phyloP scores from a whole-genome alignment of 2,329 filamentous ascomycete genomes.

The Plectosphaerella cucumerina region DNA sequence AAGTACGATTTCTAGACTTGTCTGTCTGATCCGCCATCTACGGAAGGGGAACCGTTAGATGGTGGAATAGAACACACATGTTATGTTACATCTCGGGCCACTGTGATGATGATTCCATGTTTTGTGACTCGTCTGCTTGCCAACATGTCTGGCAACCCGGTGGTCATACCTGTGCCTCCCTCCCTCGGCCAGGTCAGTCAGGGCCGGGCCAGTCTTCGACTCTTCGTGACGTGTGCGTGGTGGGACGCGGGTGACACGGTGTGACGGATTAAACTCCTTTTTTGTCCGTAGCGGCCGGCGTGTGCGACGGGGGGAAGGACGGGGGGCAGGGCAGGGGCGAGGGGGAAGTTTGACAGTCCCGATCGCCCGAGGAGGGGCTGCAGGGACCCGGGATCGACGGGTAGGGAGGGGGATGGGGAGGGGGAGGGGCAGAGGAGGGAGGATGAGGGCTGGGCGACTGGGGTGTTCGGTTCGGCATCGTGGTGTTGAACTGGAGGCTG shows the following conservation, averaged over 20 bases:
- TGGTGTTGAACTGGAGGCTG: too few species aligned
- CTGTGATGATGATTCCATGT: background rate
- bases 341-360: conserved; percentile 7
- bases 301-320: background rate
- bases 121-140: background rate
- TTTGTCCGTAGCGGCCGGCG: background rate
- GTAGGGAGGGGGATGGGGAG: conserved; percentile 1
- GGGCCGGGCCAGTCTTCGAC: too few species aligned
- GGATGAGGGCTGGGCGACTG: background rate
- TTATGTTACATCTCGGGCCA: background rate
- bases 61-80: background rate
- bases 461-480: background rate
- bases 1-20: background rate
- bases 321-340: background rate
- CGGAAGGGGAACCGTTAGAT: background rate
- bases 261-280: background rate
- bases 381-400: conserved; percentile 11
- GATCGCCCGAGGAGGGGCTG: conserved; percentile 8
- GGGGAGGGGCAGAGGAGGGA: background rate
- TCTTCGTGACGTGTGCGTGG: background rate
- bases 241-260: background rate
- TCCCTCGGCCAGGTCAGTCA: too few species aligned
- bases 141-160: background rate
- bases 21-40: background rate
- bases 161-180: too few species aligned